A percentile compares a stretch with the other conserved stretches of the same genome.
Evolutionary conservation across 352 stramenopile genomes (phyloP).

Genomic region (Pythium utonaiense): DNA sequence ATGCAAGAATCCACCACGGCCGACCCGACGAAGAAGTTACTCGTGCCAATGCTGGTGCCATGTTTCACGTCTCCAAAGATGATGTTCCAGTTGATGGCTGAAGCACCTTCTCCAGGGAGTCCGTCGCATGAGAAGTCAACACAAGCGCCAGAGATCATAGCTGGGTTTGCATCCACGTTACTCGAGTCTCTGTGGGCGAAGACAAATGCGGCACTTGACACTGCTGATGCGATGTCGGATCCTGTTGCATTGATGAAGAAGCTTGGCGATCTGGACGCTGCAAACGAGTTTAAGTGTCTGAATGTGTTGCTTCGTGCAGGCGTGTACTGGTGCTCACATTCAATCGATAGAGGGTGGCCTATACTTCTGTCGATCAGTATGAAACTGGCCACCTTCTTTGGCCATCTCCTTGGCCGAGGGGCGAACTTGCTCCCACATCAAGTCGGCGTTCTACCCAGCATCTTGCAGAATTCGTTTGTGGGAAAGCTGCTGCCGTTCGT

Average conservation of each 20-base stretch:
- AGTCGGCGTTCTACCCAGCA: conserved; percentile 20
- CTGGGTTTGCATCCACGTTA: conserved; percentile 54
- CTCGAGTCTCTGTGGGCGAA: conserved; percentile 48
- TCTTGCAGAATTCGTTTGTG: conserved; percentile 56
- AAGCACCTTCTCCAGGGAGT: conserved; percentile 33
- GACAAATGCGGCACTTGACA: conserved; percentile 27
- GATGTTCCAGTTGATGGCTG: conserved; percentile 77
- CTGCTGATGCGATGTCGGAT: conserved; percentile 10
- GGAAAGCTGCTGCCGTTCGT: conserved; percentile 77
- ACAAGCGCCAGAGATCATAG: conserved; percentile 25
- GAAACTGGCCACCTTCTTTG: conserved; percentile 55
- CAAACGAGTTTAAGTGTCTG: conserved; percentile 73
- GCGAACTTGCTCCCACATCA: conserved; percentile 21
- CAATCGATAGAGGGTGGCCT: conserved; percentile 42
- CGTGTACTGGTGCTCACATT: conserved; percentile 73
- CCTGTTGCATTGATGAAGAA: conserved; percentile 8
- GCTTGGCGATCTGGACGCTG: conserved; percentile 46
- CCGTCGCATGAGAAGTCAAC: conserved; percentile 4
- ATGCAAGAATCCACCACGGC: conserved; percentile 36
- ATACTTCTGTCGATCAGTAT: conserved; percentile 50
- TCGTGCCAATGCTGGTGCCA: conserved; percentile 82
- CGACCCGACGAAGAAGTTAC: conserved; percentile 46
- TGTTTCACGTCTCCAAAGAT: conserved; percentile 81
- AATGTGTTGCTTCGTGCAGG: conserved; percentile 69
- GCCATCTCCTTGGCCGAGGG: conserved; percentile 29